A percentile compares a stretch with the other conserved stretches of the same genome.
Evolutionary conservation across 306 rosid genomes (phyloP).

Genomic region (Myrica gale): DNA sequence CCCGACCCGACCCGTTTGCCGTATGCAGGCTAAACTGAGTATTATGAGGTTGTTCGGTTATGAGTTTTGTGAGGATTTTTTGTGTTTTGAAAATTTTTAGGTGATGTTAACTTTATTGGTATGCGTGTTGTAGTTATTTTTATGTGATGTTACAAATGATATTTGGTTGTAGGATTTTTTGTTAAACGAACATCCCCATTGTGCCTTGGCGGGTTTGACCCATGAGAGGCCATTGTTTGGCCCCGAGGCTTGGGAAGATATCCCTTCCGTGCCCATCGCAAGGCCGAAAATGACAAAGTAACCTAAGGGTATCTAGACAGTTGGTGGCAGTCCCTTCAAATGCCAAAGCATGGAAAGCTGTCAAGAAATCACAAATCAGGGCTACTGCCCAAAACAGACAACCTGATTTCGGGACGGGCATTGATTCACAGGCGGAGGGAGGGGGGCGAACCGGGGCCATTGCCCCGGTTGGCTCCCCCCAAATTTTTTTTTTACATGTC

Average conservation of each 20-base stretch:
- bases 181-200: neutral
- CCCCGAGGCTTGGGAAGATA: slow-evolving; percentile 57
- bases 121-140: no score
- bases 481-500: no score
- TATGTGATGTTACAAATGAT: no score
- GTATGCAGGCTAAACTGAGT: slow-evolving; percentile 26
- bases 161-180: no score
- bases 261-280: slow-evolving; percentile 48
- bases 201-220: slow-evolving; percentile 43
- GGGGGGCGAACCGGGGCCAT: no score
- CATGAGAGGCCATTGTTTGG: slow-evolving; percentile 36
- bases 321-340: slow-evolving; percentile 16
- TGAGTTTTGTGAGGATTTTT: no score
- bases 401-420: neutral
- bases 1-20: no score
- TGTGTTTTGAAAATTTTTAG: no score
- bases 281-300: slow-evolving; percentile 47
- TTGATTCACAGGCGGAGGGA: no score
- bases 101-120: no score
- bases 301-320: slow-evolving; percentile 21
- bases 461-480: no score
- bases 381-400: neutral
- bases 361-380: slow-evolving; percentile 8
- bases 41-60: neutral
- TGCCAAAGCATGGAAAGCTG: slow-evolving; percentile 32